Percentiles rank a stretch among this genome's conserved stretches.
These are phyloP conservation scores for Fusarium scirpi DNA, from an alignment of 2,329 filamentous ascomycete genomes.

Conservation along the genomic window DNA sequence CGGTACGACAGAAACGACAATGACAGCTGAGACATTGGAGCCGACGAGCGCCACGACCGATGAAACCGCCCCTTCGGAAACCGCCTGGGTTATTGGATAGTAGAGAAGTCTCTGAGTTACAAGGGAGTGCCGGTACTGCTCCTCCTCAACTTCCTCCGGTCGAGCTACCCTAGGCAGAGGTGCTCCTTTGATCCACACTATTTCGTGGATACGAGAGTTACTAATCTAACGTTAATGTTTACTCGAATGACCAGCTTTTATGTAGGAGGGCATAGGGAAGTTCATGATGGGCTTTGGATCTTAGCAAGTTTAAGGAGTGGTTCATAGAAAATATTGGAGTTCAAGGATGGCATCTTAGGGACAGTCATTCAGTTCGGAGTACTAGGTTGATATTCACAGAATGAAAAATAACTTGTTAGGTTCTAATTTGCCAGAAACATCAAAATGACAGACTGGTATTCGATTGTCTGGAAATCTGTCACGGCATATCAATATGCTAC, in stretches of 20 bases:
- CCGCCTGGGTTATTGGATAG: background rate
- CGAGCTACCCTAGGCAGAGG: background rate
- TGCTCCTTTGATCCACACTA: background rate
- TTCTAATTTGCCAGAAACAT: accelerated
- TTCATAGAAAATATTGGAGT: background rate
- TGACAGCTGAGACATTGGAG: slow-evolving; percentile 7
- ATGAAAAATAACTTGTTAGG: accelerated
- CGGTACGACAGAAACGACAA: slow-evolving; percentile 9
- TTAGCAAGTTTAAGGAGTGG: background rate
- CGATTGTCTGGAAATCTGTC: too few relatives aligned
- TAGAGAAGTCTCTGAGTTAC: background rate
- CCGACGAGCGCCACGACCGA: slow-evolving; percentile 3
- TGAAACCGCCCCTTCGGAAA: slow-evolving; percentile 5
- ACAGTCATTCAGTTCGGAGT: background rate
- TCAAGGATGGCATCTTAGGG: background rate
- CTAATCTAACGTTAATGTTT: background rate
- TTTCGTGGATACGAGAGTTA: background rate
- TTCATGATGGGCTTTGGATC: background rate
- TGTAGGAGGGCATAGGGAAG: background rate
- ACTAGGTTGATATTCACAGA: background rate
- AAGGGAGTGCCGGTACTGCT: background rate
- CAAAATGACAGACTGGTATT: background rate
- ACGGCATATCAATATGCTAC: background rate
- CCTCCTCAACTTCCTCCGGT: background rate
- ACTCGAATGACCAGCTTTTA: accelerated